phyloP scores from a whole-genome alignment of 352 stramenopile genomes.

The Globisporangium paroecandrum region DNA sequence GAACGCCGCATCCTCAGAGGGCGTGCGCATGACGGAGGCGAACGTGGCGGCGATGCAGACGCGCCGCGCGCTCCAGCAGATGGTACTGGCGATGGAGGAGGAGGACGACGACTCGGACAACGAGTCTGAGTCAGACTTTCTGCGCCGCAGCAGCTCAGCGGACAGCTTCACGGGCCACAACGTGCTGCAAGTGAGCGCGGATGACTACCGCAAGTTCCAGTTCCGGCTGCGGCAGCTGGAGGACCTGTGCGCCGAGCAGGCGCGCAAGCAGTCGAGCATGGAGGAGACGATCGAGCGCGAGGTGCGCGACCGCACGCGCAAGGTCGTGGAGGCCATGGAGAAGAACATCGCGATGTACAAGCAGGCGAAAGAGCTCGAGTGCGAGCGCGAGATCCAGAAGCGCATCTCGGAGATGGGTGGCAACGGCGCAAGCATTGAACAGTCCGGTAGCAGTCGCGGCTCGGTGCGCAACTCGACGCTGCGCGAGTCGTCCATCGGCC shows the following conservation, averaged over 20 bases:
- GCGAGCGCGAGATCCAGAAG: slow-evolving; percentile 74
- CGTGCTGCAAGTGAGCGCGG: slow-evolving; percentile 52
- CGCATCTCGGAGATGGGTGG: slow-evolving; percentile 47
- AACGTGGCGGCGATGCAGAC: slow-evolving; percentile 73
- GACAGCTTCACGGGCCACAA: slow-evolving; percentile 9
- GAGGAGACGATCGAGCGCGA: slow-evolving; percentile 79
- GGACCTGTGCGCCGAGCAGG: slow-evolving; percentile 68
- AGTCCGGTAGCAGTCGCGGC: slow-evolving; percentile 10
- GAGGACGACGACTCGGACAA: slow-evolving; percentile 43
- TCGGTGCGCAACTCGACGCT: slow-evolving; percentile 24
- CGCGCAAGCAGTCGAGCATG: slow-evolving; percentile 63
- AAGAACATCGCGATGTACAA: slow-evolving; percentile 87
- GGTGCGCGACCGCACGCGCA: slow-evolving; percentile 56
- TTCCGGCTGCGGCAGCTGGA: slow-evolving; percentile 77
- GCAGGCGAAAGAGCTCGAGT: slow-evolving; percentile 77
- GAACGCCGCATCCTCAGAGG: slow-evolving; percentile 7
- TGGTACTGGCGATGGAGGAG: slow-evolving; percentile 80
- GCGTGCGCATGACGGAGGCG: slow-evolving; percentile 49
- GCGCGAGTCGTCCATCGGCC: slow-evolving; percentile 32
- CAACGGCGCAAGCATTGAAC: neutral
- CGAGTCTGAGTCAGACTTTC: slow-evolving; percentile 44
- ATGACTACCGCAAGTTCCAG: slow-evolving; percentile 85
- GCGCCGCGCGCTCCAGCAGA: slow-evolving; percentile 77
- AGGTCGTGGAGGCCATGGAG: slow-evolving; percentile 73
- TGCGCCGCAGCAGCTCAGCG: slow-evolving; percentile 20